Evolutionary conservation across 163 green algal species (phyloP).

Genomic region (Chloromonas sp.): DNA sequence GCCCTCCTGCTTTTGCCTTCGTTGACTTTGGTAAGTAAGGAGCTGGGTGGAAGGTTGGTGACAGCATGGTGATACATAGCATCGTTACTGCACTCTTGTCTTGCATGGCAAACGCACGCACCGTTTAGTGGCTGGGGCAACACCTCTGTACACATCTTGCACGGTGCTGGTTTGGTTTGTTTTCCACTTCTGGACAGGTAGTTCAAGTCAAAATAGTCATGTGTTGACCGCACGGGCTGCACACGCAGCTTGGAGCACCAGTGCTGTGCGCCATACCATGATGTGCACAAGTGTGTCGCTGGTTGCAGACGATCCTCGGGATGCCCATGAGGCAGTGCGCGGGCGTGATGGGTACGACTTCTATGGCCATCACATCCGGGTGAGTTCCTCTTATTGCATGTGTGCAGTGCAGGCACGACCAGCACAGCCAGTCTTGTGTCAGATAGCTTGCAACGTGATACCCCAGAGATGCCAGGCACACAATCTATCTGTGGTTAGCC

Average conservation of each 20-base stretch:
- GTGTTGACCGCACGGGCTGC: not conserved
- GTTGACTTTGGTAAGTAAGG: constrained; percentile 25
- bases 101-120: no score
- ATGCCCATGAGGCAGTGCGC: constrained; percentile 63
- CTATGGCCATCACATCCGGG: constrained; percentile 51
- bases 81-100: not conserved
- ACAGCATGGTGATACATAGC: not conserved
- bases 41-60: not conserved
- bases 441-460: no score
- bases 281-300: not conserved
- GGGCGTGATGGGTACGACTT: constrained; percentile 68
- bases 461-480: not conserved
- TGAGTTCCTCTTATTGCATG: constrained; percentile 24
- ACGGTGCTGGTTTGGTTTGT: no score
- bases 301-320: constrained; percentile 40
- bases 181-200: no score
- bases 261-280: constrained; percentile 36
- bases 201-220: no score
- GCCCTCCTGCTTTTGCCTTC: constrained; percentile 42
- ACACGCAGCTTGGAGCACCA: no score
- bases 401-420: not conserved
- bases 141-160: no score
- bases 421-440: no score
- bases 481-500: no score
- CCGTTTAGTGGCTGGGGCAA: no score